Conservation (phyloP, 1,284 basidiomycete genomes). For the Coriolopsis trogii region DNA sequence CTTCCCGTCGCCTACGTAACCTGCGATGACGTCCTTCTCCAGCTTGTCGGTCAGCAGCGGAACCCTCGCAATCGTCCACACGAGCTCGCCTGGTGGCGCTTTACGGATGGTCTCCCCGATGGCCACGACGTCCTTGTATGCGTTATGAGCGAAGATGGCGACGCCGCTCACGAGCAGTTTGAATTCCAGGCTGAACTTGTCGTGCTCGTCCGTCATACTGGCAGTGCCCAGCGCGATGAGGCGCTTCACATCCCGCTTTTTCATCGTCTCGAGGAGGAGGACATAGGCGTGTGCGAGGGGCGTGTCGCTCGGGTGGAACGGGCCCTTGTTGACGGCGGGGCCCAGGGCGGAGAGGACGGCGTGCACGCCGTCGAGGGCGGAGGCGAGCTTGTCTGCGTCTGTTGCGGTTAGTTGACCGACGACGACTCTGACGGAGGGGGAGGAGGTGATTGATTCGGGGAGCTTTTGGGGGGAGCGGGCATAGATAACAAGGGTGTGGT, state of each 20-base stretch:
- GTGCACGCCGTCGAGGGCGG: constrained; percentile 58
- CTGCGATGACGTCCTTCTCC: constrained; percentile 49
- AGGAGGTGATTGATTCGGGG: constrained; percentile 47
- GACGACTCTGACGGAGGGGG: constrained; percentile 50
- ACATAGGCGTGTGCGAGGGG: constrained; percentile 65
- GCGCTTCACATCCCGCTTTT: constrained; percentile 50
- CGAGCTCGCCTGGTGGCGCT: constrained; percentile 45
- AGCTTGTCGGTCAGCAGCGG: constrained; percentile 55
- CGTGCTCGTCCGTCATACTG: constrained; percentile 61
- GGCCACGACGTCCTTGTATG: constrained; percentile 51
- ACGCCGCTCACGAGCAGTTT: constrained; percentile 45
- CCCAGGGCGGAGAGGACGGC: constrained; percentile 69
- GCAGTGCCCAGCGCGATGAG: constrained; percentile 67
- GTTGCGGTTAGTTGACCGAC: constrained; percentile 60
- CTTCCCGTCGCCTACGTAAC: constrained; percentile 67
- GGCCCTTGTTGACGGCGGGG: constrained; percentile 42
- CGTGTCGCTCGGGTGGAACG: constrained; percentile 46
- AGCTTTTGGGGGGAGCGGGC: constrained; percentile 65
- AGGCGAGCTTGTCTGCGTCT: constrained; percentile 48
- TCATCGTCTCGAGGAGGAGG: constrained; percentile 57
- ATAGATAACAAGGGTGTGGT: constrained; percentile 56
- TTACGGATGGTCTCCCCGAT: constrained; percentile 57
- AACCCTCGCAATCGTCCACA: constrained; percentile 71
- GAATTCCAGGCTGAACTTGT: constrained; percentile 56
- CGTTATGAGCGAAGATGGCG: constrained; percentile 38